phyloP scores from a whole-genome alignment of 1,284 basidiomycete genomes.

The Malassezia caprae region DNA sequence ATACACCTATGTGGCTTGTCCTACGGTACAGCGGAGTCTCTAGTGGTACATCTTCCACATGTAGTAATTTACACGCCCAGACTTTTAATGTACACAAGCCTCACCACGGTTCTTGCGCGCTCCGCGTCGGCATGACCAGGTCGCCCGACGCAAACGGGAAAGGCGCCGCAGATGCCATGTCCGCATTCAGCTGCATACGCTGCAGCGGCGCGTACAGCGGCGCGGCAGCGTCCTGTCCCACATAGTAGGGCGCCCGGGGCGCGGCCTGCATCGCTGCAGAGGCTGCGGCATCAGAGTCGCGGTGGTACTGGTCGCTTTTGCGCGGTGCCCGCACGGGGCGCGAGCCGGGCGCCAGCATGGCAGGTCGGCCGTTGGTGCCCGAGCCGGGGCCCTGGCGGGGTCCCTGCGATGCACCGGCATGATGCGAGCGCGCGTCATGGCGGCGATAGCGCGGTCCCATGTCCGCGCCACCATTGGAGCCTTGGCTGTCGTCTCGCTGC shows the following conservation, averaged over 20 bases:
- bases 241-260: background rate
- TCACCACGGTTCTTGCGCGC: background rate
- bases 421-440: background rate
- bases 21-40: slow-evolving; percentile 1
- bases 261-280: background rate
- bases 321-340: background rate
- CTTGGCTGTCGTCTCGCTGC: slow-evolving; percentile 27
- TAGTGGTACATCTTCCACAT: background rate
- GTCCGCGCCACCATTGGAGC: background rate
- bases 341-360: background rate
- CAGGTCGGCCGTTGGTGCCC: background rate
- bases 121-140: background rate
- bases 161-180: background rate
- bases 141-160: background rate
- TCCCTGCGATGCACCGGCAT: background rate
- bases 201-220: background rate
- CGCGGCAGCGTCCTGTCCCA: background rate
- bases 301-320: background rate
- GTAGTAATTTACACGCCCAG: slow-evolving; percentile 1
- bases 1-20: slow-evolving; percentile 1
- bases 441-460: background rate
- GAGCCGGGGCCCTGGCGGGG: background rate
- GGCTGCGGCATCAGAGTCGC: background rate
- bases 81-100: background rate
- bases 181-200: slow-evolving; percentile 3